Base-by-base conservation (phyloP, 2,329 filamentous ascomycete genomes). In the Emergomyces africanus region DNA sequence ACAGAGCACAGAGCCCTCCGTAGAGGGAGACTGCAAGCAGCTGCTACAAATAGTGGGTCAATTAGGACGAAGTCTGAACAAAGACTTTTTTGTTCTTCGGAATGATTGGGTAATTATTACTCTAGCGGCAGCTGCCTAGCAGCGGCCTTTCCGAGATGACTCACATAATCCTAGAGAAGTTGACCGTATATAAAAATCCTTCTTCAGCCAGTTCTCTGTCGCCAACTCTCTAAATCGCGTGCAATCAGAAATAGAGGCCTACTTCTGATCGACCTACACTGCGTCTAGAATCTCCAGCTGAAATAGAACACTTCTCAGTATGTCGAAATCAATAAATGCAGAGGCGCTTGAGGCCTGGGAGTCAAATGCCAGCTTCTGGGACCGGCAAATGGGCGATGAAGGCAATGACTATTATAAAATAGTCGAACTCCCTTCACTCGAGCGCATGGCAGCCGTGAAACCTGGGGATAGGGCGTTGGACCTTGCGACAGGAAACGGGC, bases 401-500 rank as follows among this genome's bases (percentile, higher is more conserved):
- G 76, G 76, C 60, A 79, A 79, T 64, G 70, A 74, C 42, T 79
- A 78, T 70, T 79, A 75, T 71, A 67, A 66, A 6, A 62, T 66
- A 3, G 72, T 79, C 33, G 72, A 79, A 57, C 67, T 74, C 35
- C 78, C 78, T 0, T 68, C 66, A 1, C 70, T 80, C 1, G 56
- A 67, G 15, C 69, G 72, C 3, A 66, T 79, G 33, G 65, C 75
- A 0, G 59, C 62, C 1, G 61, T 67, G 15, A 59, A 64, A 15
- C 61, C 57, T 0, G 67, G 65, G 0, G 66, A 72, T 56, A 65
- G 65, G 6, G 75, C 75, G 0, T 69, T 80, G 5, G 78, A 80
- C 58, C 68, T 81, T n/a, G 76, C 77, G 3, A 78, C 76, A 0
- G 78, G 78, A 44, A 80, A 79, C 60, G 78, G 78, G 28, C 71